Evolutionary conservation across 73 alveolate genomes (phyloP).

Genomic region (Paramecium tetraurelia): DNA sequence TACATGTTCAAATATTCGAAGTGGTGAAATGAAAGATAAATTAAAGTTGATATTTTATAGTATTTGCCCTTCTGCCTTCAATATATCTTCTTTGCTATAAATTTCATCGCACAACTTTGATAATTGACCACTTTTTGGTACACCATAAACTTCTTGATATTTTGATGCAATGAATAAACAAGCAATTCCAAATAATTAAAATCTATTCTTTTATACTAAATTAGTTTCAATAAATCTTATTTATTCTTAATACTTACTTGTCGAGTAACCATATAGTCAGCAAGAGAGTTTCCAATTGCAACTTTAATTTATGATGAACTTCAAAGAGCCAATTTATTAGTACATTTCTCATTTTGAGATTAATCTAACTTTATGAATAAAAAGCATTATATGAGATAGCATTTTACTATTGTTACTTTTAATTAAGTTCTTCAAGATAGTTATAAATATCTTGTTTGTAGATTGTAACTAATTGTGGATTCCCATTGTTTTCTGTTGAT

Average conservation of each 20-base stretch:
- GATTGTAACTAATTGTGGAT: neutral
- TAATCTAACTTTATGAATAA: conserved; percentile 51
- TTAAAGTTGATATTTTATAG: conserved; percentile 69
- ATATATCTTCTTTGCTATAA: conserved; percentile 82
- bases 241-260: conserved; percentile 61
- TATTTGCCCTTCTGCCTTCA: conserved; percentile 81
- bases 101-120: conserved; percentile 71
- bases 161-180: conserved; percentile 85
- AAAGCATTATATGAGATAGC: neutral
- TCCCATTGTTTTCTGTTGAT: neutral
- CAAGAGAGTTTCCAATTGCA: conserved; percentile 91
- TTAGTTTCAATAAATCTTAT: conserved; percentile 71
- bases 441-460: neutral
- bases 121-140: conserved; percentile 57
- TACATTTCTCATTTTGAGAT: conserved; percentile 68
- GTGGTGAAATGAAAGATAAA: neutral
- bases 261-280: conserved; percentile 84
- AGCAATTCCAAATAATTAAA: conserved; percentile 80
- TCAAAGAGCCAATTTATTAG: conserved; percentile 91
- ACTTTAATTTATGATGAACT: conserved; percentile 88
- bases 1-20: neutral
- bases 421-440: neutral
- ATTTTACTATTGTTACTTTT: neutral
- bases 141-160: conserved; percentile 78
- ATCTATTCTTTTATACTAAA: conserved; percentile 47